phyloP scores from a whole-genome alignment of 768 basidiomycete genomes.

The Dacryopinax primogenitus region DNA sequence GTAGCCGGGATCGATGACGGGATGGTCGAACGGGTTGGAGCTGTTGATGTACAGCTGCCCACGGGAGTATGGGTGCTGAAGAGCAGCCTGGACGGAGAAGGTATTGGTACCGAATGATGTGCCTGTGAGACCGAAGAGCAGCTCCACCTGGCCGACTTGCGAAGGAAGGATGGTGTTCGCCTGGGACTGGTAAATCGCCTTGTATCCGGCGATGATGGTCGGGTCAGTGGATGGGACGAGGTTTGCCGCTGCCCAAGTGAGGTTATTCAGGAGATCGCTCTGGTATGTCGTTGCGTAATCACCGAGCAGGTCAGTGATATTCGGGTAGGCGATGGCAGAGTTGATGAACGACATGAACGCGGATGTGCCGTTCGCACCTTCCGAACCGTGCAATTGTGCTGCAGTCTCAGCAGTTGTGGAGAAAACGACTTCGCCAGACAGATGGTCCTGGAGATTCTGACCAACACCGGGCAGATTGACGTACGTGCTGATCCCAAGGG shows the following conservation, averaged over 20 bases:
- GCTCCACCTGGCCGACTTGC: conserved; percentile 23
- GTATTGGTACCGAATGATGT: conserved; percentile 21
- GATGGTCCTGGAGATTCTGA: conserved; percentile 46
- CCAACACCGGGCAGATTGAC: conserved; percentile 28
- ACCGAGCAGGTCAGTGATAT: conserved; percentile 37
- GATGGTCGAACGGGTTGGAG: conserved; percentile 35
- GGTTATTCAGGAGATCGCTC: conserved; percentile 25
- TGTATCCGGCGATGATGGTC: conserved; percentile 10
- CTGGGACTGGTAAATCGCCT: conserved; percentile 9
- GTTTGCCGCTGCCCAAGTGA: conserved; percentile 26
- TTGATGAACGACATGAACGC: conserved; percentile 46
- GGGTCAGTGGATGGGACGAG: conserved; percentile 28
- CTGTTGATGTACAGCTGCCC: conserved; percentile 38
- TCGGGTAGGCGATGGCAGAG: conserved; percentile 49
- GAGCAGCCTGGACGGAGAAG: conserved; percentile 25
- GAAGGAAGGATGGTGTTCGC: conserved; percentile 8
- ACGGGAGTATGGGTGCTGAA: conserved; percentile 37
- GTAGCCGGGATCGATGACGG: conserved; percentile 41
- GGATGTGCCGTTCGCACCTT: conserved; percentile 19
- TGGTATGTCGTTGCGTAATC: conserved; percentile 25
- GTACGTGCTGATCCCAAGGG: conserved; percentile 37
- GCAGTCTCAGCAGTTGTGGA: conserved; percentile 12
- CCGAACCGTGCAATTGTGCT: conserved; percentile 20
- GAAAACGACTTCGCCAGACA: conserved; percentile 16
- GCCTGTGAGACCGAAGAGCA: conserved; percentile 24